phyloP scores from a whole-genome alignment of 1,284 basidiomycete species.

The Irpex rosettiformis region DNA sequence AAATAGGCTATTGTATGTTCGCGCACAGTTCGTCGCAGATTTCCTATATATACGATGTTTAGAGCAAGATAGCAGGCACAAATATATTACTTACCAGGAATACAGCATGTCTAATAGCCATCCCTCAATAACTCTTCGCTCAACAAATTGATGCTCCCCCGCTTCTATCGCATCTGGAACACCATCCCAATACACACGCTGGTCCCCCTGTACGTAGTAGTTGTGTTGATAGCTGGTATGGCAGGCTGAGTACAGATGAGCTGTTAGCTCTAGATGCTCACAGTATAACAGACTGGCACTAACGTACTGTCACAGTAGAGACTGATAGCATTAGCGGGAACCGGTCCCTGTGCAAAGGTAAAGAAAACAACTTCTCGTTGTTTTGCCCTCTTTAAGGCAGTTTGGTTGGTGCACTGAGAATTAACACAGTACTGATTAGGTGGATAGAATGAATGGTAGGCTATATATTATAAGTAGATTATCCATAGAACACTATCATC shows the following conservation, averaged over 20 bases:
- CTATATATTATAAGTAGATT: background rate
- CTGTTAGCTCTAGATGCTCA: background rate
- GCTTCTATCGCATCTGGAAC: background rate
- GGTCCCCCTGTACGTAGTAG: background rate
- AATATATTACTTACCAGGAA: background rate
- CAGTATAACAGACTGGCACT: background rate
- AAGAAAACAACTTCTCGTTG: background rate
- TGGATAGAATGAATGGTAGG: background rate
- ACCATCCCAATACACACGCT: background rate
- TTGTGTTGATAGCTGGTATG: constrained; percentile 3
- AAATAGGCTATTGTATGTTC: background rate
- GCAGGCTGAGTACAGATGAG: no score
- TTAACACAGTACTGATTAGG: background rate
- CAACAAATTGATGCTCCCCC: constrained; percentile 6
- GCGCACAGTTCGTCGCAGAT: background rate
- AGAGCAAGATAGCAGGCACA: background rate
- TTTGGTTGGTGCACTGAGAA: background rate
- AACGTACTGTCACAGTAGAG: constrained; percentile 4
- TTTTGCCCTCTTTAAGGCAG: background rate
- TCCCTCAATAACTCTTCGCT: background rate
- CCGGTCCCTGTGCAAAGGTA: background rate
- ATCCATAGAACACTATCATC: background rate
- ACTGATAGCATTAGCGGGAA: background rate
- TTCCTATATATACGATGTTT: background rate
- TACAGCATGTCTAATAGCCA: background rate